Evolutionary conservation across 306 rosid genomes (phyloP), one percentile per base, ranked within the genome.

Genomic region (Gynostemma pentaphyllum): DNA sequence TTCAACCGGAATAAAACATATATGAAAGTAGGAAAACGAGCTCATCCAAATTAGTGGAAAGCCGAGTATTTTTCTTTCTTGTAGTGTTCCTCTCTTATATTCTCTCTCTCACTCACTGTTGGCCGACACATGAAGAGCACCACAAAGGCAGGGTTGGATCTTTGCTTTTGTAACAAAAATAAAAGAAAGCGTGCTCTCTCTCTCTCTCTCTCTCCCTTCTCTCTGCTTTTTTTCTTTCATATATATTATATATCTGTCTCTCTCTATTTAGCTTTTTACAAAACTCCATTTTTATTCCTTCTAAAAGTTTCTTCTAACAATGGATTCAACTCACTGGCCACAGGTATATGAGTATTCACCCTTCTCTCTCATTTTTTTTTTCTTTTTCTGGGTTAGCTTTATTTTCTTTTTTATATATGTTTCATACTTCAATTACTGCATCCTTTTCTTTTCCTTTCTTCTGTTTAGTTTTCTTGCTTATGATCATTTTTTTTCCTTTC

Each of bases 311-410:
- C n/a, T n/a, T n/a, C n/a, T n/a, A n/a, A 76, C 90, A 45, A 92
- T 92, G 98, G 98, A 88, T 79, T 82, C 94, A 69, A 62, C 94
- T 84, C 95, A 84, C 85, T 88, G 96, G 95, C 90, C 98, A 84
- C 95, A 92, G 96, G 98, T 92, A 92, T 22, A 40, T n/a, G 63
- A 46, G 36, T 5, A 32, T 7, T 75, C 44, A 75, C 66, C 82
- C 66, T 74, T 64, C 27, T 46, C 37, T 18, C 40, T 19, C 15
- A 18, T n/a, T 50, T 23, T 66, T 5, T 23, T 26, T 66, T 80
- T 80, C 82, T 82, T 10, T 63, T 75, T 34, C 71, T 69, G 54
- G 29, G 74, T 30, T 49, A 24, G 21, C 21, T 9, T 55, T 24
- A 39, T 70, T 55, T 75, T 69, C 59, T 62, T 42, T 69, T 66